phyloP scores from a whole-genome alignment of 2,329 filamentous ascomycete genomes.

The Talaromyces sp. region DNA sequence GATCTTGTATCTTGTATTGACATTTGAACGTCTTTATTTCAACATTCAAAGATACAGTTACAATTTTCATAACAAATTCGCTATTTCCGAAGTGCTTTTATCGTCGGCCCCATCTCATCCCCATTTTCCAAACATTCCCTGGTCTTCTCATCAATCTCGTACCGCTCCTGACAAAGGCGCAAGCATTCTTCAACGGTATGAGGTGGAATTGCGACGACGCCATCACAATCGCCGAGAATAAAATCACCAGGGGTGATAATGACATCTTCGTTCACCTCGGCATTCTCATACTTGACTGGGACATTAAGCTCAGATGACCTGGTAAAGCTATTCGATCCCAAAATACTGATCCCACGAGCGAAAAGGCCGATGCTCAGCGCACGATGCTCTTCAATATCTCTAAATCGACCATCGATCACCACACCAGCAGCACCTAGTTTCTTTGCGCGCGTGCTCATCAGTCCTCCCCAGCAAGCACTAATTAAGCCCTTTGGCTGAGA shows the following conservation, averaged over 20 bases:
- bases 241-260: conserved; percentile 39
- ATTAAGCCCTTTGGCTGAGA: conserved; percentile 37
- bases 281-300: conserved; percentile 33
- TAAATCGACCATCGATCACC: conserved; percentile 43
- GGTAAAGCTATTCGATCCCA: conserved; percentile 40
- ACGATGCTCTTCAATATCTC: conserved; percentile 39
- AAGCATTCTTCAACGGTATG: conserved; percentile 34
- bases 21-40: no score
- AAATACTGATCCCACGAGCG: conserved; percentile 33
- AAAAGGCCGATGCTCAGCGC: conserved; percentile 35
- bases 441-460: conserved; percentile 43
- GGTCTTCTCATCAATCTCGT: conserved; percentile 40
- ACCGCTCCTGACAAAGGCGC: conserved; percentile 35
- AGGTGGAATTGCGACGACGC: conserved; percentile 25
- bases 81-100: conserved; percentile 39
- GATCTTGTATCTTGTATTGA: no score
- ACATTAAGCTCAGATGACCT: conserved; percentile 38
- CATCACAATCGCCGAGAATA: conserved; percentile 39
- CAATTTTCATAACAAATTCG: no score
- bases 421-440: conserved; percentile 39
- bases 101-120: conserved; percentile 38
- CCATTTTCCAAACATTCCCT: conserved; percentile 32
- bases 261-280: conserved; percentile 23
- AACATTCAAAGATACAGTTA: no score
- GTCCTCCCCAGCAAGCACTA: conserved; percentile 43